Evolutionary conservation across 169 alveolate species (phyloP).

Genomic region (Perkinsus chesapeaki): DNA sequence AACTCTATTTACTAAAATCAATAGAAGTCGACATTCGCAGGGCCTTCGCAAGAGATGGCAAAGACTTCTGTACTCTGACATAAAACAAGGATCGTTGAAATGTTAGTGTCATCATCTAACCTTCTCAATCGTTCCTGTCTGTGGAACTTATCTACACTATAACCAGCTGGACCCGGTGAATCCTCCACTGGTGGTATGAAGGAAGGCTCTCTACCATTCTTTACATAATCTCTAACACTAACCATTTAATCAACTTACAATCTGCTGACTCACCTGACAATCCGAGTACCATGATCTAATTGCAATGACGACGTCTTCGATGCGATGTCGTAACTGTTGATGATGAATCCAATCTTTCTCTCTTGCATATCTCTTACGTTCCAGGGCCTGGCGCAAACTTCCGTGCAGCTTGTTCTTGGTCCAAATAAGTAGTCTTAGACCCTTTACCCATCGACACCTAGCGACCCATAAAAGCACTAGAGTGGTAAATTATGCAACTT

Average conservation of each 20-base stretch:
- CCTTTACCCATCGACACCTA: neutral
- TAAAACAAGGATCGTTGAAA: neutral
- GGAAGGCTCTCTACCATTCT: neutral
- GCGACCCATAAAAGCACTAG: no score
- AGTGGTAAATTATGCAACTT: neutral
- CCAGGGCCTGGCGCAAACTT: neutral
- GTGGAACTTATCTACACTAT: neutral
- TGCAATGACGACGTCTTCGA: neutral
- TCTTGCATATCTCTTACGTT: neutral
- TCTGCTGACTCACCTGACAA: neutral
- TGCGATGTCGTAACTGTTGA: neutral
- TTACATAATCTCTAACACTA: neutral
- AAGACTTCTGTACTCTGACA: neutral
- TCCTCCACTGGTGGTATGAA: neutral
- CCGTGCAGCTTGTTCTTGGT: neutral
- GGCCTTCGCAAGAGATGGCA: neutral
- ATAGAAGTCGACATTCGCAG: neutral
- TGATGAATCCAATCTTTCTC: neutral
- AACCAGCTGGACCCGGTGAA: neutral
- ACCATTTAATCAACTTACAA: neutral
- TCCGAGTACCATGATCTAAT: neutral
- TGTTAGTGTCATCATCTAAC: neutral
- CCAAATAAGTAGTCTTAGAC: neutral
- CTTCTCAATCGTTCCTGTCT: neutral
- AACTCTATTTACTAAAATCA: no score